These are phyloP conservation scores for Eleusine indica DNA, from an alignment of 176 grass and related monocot species.

Conservation along the genomic window DNA sequence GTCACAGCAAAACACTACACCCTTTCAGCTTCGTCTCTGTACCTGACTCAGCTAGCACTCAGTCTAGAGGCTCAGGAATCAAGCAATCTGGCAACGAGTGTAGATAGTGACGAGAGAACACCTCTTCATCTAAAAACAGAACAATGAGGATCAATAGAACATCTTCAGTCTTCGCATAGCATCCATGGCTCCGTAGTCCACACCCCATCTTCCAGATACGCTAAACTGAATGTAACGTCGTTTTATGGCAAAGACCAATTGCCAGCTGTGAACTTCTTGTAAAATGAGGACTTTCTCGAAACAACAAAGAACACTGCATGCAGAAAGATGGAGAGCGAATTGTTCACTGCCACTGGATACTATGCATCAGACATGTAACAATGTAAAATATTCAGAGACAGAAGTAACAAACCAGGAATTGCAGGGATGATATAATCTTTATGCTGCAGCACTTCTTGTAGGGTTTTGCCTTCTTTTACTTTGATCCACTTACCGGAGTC, in stretches of 20 bases:
- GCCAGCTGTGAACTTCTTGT: slow-evolving; percentile 71
- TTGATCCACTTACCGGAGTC: slow-evolving; percentile 62
- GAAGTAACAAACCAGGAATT: slow-evolving; percentile 69
- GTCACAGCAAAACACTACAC: no score
- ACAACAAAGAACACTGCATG: slow-evolving; percentile 89
- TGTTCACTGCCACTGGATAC: neutral
- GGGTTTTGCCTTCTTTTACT: slow-evolving; percentile 75
- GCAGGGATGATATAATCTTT: slow-evolving; percentile 68
- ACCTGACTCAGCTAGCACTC: no score
- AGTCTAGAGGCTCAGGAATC: no score
- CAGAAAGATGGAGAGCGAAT: neutral
- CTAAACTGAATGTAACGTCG: neutral
- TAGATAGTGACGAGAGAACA: neutral
- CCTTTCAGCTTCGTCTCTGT: no score
- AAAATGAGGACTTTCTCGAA: slow-evolving; percentile 79
- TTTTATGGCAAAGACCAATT: slow-evolving; percentile 78
- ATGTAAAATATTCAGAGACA: neutral
- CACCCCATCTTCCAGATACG: neutral
- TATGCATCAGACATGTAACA: neutral
- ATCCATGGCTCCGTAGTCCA: neutral
- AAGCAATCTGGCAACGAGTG: neutral
- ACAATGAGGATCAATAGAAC: neutral
- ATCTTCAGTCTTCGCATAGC: slow-evolving; percentile 7
- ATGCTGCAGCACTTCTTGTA: slow-evolving; percentile 66
- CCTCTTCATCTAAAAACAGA: neutral